Conservation (phyloP, 2,329 filamentous ascomycete species). For the Sphaerulina musiva region DNA sequence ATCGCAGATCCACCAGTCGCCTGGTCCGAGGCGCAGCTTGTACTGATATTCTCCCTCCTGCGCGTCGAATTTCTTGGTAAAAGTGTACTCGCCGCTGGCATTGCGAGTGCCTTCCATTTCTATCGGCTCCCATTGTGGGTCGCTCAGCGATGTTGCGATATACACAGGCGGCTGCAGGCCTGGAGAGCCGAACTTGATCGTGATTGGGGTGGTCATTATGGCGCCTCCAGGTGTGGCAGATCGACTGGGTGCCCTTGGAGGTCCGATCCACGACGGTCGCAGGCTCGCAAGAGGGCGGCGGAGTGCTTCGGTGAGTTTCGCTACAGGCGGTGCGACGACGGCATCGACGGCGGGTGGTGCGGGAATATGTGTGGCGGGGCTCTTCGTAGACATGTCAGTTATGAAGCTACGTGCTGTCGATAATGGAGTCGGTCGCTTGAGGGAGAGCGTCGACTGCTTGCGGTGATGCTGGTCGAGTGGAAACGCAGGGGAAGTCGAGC, state of each 20-base stretch:
- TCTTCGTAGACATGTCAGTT: constrained; percentile 19
- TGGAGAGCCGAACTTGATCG: constrained; percentile 55
- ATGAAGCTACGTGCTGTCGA: constrained; percentile 1
- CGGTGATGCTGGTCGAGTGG: neutral
- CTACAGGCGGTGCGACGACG: constrained; percentile 11
- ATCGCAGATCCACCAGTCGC: constrained; percentile 65
- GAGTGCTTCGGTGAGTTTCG: constrained; percentile 8
- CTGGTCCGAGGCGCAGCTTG: constrained; percentile 63
- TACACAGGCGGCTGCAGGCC: constrained; percentile 62
- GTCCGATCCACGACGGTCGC: constrained; percentile 30
- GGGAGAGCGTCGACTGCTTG: neutral
- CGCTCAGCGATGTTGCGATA: constrained; percentile 62
- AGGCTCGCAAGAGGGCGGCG: constrained; percentile 2
- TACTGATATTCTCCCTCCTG: constrained; percentile 61
- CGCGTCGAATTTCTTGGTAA: constrained; percentile 51
- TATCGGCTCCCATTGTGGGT: constrained; percentile 58
- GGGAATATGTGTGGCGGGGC: constrained; percentile 3
- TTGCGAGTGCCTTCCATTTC: constrained; percentile 55
- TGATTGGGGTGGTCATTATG: constrained; percentile 40
- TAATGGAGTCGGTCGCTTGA: neutral
- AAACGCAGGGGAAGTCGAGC: neutral
- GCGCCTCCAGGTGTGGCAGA: constrained; percentile 14
- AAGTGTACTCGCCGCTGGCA: constrained; percentile 49
- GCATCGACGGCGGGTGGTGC: constrained; percentile 13
- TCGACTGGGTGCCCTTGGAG: constrained; percentile 17